Conservation (phyloP, 2,329 filamentous ascomycete species). For the Arthroderma sp. region DNA sequence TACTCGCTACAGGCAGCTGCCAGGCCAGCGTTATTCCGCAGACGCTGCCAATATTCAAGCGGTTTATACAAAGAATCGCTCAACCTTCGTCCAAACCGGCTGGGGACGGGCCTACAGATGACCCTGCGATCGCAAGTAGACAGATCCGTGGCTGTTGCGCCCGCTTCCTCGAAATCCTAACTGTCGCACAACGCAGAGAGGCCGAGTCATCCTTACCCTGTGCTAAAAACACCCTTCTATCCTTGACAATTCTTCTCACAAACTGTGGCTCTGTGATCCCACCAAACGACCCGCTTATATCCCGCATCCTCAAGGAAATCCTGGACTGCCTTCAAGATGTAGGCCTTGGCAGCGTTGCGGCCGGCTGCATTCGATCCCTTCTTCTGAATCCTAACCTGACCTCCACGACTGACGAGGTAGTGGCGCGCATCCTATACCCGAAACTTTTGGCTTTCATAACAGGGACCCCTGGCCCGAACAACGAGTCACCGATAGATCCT, state of each 20-base stretch:
- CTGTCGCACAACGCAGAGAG: conserved; percentile 36
- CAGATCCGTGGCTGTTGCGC: conserved; percentile 73
- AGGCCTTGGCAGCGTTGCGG: conserved; percentile 63
- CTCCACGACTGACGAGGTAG: conserved; percentile 54
- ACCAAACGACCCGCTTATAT: conserved; percentile 60
- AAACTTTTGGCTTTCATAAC: conserved; percentile 64
- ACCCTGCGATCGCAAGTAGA: conserved; percentile 41
- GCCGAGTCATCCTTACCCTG: conserved; percentile 66
- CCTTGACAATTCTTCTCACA: conserved; percentile 78
- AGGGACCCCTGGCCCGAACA: conserved; percentile 39
- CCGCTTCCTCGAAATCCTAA: conserved; percentile 62
- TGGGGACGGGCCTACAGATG: conserved; percentile 24
- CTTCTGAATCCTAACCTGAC: conserved; percentile 51
- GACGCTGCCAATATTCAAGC: conserved; percentile 77
- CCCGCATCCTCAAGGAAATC: conserved; percentile 64
- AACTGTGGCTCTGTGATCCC: conserved; percentile 61
- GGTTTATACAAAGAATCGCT: conserved; percentile 70
- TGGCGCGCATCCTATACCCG: conserved; percentile 62
- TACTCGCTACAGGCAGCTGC: conserved; percentile 73
- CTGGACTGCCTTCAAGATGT: conserved; percentile 61
- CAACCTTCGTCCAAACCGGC: conserved; percentile 13
- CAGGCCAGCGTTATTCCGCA: conserved; percentile 83
- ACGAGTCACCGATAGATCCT: conserved; percentile 52
- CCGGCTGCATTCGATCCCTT: conserved; percentile 76
- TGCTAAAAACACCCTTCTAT: conserved; percentile 85